These are phyloP conservation scores for Nepenthes gracilis DNA, from an alignment of 148 eudicot species.

Conservation along the genomic window DNA sequence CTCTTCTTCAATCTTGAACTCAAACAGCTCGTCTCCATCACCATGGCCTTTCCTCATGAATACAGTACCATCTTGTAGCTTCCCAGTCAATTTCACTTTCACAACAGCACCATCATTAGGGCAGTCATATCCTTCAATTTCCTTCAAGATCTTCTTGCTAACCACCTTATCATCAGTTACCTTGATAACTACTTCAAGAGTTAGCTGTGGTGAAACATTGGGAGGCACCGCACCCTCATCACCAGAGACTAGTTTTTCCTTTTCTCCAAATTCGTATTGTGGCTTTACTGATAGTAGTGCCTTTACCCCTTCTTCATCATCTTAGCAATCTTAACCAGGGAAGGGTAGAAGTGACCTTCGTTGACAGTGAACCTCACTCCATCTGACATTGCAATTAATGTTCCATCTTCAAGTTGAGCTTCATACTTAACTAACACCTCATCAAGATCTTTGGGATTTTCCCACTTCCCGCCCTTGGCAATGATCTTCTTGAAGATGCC, in stretches of 20 bases:
- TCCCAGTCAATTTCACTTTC: constrained; percentile 63
- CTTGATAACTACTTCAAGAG: not conserved
- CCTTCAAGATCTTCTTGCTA: constrained; percentile 59
- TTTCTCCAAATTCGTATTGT: constrained; percentile 68
- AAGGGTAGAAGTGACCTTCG: constrained; percentile 76
- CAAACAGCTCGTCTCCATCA: constrained; percentile 39
- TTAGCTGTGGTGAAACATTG: constrained; percentile 47
- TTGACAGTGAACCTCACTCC: constrained; percentile 62
- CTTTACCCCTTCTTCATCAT: constrained; percentile 89
- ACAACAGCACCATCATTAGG: constrained; percentile 85
- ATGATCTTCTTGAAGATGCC: constrained; percentile 53
- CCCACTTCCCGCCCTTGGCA: constrained; percentile 52
- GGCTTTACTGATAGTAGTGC: constrained; percentile 63
- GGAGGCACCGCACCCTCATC: constrained; percentile 62
- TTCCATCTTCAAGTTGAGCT: constrained; percentile 64
- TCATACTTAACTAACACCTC: constrained; percentile 77
- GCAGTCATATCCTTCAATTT: constrained; percentile 75
- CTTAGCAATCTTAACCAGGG: constrained; percentile 66
- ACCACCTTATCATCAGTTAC: constrained; percentile 47
- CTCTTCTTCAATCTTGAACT: constrained; percentile 73
- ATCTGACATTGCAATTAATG: constrained; percentile 58
- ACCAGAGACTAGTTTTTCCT: constrained; percentile 37
- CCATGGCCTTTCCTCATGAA: constrained; percentile 55
- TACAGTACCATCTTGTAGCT: constrained; percentile 65
- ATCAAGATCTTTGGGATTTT: constrained; percentile 78